Evolutionary conservation across 768 basidiomycete genomes (phyloP).

Genomic region (Thelephora aurantiotincta): DNA sequence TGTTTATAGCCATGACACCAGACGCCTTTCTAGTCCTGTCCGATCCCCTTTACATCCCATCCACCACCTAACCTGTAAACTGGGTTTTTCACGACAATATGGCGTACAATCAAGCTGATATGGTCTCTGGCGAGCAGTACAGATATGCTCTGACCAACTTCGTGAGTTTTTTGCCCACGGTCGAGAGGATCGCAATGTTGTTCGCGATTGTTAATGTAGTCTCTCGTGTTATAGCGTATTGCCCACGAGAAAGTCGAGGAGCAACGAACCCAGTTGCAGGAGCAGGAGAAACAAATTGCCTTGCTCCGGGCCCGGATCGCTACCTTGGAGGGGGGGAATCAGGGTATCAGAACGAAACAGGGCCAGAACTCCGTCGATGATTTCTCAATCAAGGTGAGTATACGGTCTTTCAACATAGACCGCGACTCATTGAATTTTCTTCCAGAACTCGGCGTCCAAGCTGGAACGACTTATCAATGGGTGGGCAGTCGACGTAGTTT

Average conservation of each 20-base stretch:
- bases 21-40: background rate
- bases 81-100: background rate
- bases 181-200: background rate
- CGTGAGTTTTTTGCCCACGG: conserved; percentile 14
- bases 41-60: background rate
- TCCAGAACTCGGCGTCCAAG: conserved; percentile 66
- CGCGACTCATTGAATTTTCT: conserved; percentile 1
- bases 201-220: background rate
- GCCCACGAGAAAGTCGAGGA: conserved; percentile 84
- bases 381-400: conserved; percentile 70
- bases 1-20: background rate
- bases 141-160: conserved; percentile 78
- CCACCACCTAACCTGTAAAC: background rate
- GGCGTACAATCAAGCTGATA: conserved; percentile 7
- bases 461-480: conserved; percentile 77
- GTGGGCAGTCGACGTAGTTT: conserved; percentile 71
- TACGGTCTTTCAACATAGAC: conserved; percentile 4
- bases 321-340: conserved; percentile 48
- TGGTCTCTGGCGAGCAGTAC: conserved; percentile 49
- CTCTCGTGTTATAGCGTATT: conserved; percentile 37
- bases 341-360: conserved; percentile 21
- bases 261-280: conserved; percentile 63
- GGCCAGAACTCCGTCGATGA: conserved; percentile 66
- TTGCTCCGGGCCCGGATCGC: conserved; percentile 55
- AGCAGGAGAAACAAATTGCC: conserved; percentile 76